A percentile compares a stretch with the other conserved stretches of the same genome.
phyloP scores from a whole-genome alignment of 179 eudicot species.

The Silene coronaria region DNA sequence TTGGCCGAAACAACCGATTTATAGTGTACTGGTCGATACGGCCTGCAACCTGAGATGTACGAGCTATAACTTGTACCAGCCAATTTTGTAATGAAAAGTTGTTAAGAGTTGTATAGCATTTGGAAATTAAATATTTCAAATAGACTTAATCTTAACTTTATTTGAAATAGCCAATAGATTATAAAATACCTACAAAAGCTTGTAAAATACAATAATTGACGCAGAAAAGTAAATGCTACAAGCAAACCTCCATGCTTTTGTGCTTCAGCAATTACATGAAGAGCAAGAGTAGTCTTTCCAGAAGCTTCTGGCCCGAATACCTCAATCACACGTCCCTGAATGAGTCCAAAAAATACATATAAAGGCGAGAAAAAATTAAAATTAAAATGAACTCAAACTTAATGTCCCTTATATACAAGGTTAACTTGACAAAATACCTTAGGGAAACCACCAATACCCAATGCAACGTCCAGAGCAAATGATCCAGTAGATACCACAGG shows the following conservation, averaged over 20 bases:
- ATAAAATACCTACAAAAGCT: too few relatives aligned
- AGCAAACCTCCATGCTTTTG: constrained; percentile 15
- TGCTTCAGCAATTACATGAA: constrained; percentile 37
- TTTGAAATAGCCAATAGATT: too few relatives aligned
- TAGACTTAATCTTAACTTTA: too few relatives aligned
- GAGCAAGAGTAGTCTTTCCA: constrained; percentile 39
- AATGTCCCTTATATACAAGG: neutral
- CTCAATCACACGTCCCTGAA: constrained; percentile 39
- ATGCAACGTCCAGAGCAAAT: constrained; percentile 75
- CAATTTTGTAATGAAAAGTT: too few relatives aligned
- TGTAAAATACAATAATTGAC: constrained; percentile 6
- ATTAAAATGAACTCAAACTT: neutral
- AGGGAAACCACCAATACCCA: constrained; percentile 91
- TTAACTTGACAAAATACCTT: constrained; percentile 51
- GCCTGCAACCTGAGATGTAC: too few relatives aligned
- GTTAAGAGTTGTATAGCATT: too few relatives aligned
- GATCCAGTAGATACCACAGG: constrained; percentile 95
- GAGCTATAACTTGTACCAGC: too few relatives aligned
- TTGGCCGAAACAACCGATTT: too few relatives aligned
- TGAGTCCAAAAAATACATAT: neutral
- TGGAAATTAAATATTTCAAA: too few relatives aligned
- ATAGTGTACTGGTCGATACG: too few relatives aligned
- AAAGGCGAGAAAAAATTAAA: neutral
- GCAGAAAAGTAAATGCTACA: neutral
- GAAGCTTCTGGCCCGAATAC: constrained; percentile 37